Evolutionary conservation across 139 green algal genomes (phyloP).

Genomic region (Eudorina sp.): DNA sequence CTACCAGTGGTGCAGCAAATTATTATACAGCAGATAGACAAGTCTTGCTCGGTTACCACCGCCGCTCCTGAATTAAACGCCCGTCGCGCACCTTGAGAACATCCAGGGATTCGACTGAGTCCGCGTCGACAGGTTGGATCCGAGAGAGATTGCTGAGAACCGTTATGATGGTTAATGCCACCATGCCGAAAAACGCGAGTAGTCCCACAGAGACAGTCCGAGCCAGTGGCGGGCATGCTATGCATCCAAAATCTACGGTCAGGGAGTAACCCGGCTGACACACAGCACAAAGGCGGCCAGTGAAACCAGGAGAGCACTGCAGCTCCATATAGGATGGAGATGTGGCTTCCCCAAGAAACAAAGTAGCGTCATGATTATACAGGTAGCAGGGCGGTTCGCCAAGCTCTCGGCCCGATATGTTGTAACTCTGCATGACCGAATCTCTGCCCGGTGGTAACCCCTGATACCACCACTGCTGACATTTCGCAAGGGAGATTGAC

Average conservation of each 20-base stretch:
- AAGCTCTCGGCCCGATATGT: not conserved
- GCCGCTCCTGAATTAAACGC: too few relatives aligned
- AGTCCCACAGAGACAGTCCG: not conserved
- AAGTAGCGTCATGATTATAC: not conserved
- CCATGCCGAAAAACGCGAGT: not conserved
- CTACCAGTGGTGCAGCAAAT: too few relatives aligned
- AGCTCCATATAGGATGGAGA: not conserved
- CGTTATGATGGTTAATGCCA: not conserved
- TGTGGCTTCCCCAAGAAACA: not conserved
- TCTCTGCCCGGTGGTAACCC: not conserved
- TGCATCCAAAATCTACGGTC: not conserved
- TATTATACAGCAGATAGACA: too few relatives aligned
- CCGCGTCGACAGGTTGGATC: not conserved
- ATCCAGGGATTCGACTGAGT: not conserved
- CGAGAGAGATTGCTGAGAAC: not conserved
- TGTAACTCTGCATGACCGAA: not conserved
- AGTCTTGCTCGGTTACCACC: too few relatives aligned
- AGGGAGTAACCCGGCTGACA: not conserved
- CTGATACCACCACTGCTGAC: not conserved
- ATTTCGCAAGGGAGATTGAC: not conserved
- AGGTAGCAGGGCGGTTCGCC: not conserved
- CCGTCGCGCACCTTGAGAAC: not conserved
- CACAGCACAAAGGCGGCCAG: not conserved
- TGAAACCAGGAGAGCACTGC: constrained; percentile 5
- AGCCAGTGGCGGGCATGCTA: not conserved